Percentiles rank a stretch among this genome's conserved stretches.
Conservation (phyloP, 2,329 filamentous ascomycete species). For the Pyrenophora graminea region DNA sequence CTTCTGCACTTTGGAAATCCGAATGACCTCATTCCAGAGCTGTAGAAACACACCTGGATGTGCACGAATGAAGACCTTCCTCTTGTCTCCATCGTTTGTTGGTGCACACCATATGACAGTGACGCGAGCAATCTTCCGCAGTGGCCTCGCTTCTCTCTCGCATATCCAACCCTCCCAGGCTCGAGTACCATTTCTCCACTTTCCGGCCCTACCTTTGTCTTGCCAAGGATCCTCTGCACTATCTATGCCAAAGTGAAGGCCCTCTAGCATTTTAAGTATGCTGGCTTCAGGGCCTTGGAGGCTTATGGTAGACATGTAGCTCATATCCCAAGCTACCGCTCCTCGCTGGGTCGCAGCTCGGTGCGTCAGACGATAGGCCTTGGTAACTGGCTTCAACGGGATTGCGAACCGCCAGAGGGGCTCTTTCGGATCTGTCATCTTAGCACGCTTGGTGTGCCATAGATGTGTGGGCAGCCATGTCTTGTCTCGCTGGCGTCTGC, state of each 20-base stretch:
- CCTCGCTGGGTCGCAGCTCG: conserved; percentile 75
- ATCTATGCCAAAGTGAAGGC: conserved; percentile 61
- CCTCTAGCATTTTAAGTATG: conserved; percentile 68
- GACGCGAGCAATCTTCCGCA: conserved; percentile 68
- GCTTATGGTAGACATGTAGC: conserved; percentile 86
- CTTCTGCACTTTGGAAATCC: conserved; percentile 62
- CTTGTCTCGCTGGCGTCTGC: conserved; percentile 84
- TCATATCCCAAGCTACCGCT: conserved; percentile 88
- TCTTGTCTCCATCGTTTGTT: conserved; percentile 42
- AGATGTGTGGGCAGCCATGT: conserved; percentile 94
- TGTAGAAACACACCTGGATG: conserved; percentile 82
- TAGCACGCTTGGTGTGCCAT: conserved; percentile 90
- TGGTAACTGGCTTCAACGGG: conserved; percentile 82
- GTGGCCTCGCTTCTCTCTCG: conserved; percentile 58
- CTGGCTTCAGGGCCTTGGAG: conserved; percentile 69
- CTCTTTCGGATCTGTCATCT: conserved; percentile 77
- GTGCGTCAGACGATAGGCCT: conserved; percentile 87
- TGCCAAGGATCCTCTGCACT: conserved; percentile 60
- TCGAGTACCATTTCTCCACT: conserved; percentile 70
- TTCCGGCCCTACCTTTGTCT: conserved; percentile 59
- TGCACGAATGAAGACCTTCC: conserved; percentile 69
- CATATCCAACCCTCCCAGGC: conserved; percentile 62
- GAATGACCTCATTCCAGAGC: conserved; percentile 66
- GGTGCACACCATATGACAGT: conserved; percentile 72
- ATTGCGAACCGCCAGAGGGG: conserved; percentile 91